Evolutionary conservation across 2,329 filamentous ascomycete genomes (phyloP), one percentile per base, ranked within the genome.

Genomic region (Colletotrichum eleusines): DNA sequence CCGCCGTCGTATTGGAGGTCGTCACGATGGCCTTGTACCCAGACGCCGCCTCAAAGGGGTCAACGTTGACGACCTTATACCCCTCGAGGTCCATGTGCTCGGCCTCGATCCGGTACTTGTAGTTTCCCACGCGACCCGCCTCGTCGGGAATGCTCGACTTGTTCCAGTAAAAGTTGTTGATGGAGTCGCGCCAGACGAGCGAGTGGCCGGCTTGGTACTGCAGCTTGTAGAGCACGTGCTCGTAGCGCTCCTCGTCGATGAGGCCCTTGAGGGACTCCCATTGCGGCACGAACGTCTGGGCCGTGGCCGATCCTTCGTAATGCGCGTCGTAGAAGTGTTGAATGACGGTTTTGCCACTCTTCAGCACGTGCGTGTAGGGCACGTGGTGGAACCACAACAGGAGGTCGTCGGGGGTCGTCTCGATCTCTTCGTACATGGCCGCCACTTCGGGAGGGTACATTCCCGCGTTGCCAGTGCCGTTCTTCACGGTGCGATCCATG

Each of bases 321-420:
- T 91, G 89, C 0, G 88, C 87, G 71, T 91, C 86, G 75, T 91
- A 91, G 77, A 91, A 90, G 75, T 90, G 88, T 75, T 91, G 89
- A 62, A 91, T 90, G 3, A 93, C 89, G 0, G 91, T 91, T 78
- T 90, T 88, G 14, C 90, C 89, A 0, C 86, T 88, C 12, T 89
- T 83, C 1, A 93, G 84, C 8, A 77, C 78, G 48, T 91, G 87
- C 0, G 88, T 91, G 76, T 92, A 94, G 4, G 86, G 86, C 0
- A 93, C 89, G 75, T 94, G 91, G 77, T 93, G 91, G 80, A 93
- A 93, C 91, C 91, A 94, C 2, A 93, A 82, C 2, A 93, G 78
- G 1, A 93, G 81, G 28, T 93, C 83, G 71, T 93, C 91, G 0
- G 91, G 90, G 0, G 91, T 93, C 0, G 87, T 90, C 18, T 86